phyloP scores from a whole-genome alignment of 192 early-diverging fungal species.

The Gaertneriomyces semiglobifer region DNA sequence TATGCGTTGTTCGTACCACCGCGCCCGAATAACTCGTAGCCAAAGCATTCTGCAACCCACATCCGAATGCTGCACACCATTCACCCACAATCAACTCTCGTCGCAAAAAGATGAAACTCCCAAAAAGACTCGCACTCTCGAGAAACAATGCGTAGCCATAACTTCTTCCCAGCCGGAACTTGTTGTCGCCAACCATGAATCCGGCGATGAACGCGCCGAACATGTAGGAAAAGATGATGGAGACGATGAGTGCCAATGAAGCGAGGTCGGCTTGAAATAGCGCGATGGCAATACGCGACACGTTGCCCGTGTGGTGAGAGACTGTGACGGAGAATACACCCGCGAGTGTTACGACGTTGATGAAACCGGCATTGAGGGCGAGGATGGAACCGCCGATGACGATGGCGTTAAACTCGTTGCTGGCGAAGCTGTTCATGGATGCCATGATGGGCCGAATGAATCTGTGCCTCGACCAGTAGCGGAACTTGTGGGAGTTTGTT shows the following conservation, averaged over 20 bases:
- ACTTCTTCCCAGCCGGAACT: slow-evolving; percentile 48
- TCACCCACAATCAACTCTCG: slow-evolving; percentile 49
- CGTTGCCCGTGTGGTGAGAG: slow-evolving; percentile 49
- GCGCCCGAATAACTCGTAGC: slow-evolving; percentile 53
- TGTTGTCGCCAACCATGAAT: slow-evolving; percentile 53
- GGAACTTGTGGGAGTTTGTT: too few relatives aligned
- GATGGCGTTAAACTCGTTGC: slow-evolving; percentile 52
- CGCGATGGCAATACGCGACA: slow-evolving; percentile 48
- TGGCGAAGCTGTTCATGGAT: slow-evolving; percentile 54
- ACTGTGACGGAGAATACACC: slow-evolving; percentile 51
- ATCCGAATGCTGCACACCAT: slow-evolving; percentile 57
- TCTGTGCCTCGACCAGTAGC: too few relatives aligned
- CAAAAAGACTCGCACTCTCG: slow-evolving; percentile 45
- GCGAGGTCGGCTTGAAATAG: slow-evolving; percentile 42
- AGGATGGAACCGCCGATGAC: slow-evolving; percentile 50
- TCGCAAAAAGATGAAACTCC: slow-evolving; percentile 39
- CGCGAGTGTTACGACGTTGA: slow-evolving; percentile 59
- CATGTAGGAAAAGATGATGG: slow-evolving; percentile 48
- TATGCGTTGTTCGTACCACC: slow-evolving; percentile 56
- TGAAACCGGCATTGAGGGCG: slow-evolving; percentile 55
- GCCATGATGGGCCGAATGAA: not conserved
- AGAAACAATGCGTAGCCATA: slow-evolving; percentile 50
- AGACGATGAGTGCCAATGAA: slow-evolving; percentile 42
- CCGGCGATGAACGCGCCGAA: slow-evolving; percentile 54
- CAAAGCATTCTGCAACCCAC: slow-evolving; percentile 58